Evolutionary conservation across 2,329 filamentous ascomycete genomes (phyloP).

Genomic region (Alternaria viburni): DNA sequence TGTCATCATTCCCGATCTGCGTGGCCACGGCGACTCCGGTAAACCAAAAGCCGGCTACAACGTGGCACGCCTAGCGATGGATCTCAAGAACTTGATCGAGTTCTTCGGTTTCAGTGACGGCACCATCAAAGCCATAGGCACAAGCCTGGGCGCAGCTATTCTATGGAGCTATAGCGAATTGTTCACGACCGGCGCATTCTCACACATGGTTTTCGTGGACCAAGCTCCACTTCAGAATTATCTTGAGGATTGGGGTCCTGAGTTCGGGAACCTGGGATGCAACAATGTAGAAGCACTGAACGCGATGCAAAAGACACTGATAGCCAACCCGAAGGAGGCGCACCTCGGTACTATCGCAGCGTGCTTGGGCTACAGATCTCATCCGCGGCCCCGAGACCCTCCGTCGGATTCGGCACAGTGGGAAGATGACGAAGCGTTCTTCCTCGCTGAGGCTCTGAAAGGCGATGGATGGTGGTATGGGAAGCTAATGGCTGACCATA

Average conservation of each 20-base stretch:
- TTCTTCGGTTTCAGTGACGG: slow-evolving; percentile 19
- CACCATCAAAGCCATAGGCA: slow-evolving; percentile 21
- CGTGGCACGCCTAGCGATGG: slow-evolving; percentile 34
- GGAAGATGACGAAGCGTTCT: slow-evolving; percentile 34
- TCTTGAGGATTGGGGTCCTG: slow-evolving; percentile 29
- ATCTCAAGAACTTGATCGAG: slow-evolving; percentile 31
- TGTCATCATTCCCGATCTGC: slow-evolving; percentile 29
- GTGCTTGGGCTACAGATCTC: slow-evolving; percentile 32
- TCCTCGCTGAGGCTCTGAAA: slow-evolving; percentile 28
- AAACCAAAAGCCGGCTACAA: slow-evolving; percentile 36
- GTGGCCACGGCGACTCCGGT: slow-evolving; percentile 33
- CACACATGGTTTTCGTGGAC: slow-evolving; percentile 35
- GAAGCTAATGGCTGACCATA: slow-evolving; percentile 40
- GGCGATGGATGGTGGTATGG: slow-evolving; percentile 38
- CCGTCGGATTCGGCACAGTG: slow-evolving; percentile 13
- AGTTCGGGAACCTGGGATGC: slow-evolving; percentile 29
- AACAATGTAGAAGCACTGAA: slow-evolving; percentile 23
- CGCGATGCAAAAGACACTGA: slow-evolving; percentile 21
- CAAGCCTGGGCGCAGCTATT: slow-evolving; percentile 30
- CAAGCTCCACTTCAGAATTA: slow-evolving; percentile 38
- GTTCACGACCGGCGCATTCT: slow-evolving; percentile 27
- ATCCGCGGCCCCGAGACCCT: slow-evolving; percentile 24
- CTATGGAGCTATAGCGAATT: slow-evolving; percentile 37
- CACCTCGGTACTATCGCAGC: slow-evolving; percentile 30
- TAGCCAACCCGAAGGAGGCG: slow-evolving; percentile 14